Base-by-base conservation (phyloP, 2,329 filamentous ascomycete species). In the Huntiella abstrusa region DNA sequence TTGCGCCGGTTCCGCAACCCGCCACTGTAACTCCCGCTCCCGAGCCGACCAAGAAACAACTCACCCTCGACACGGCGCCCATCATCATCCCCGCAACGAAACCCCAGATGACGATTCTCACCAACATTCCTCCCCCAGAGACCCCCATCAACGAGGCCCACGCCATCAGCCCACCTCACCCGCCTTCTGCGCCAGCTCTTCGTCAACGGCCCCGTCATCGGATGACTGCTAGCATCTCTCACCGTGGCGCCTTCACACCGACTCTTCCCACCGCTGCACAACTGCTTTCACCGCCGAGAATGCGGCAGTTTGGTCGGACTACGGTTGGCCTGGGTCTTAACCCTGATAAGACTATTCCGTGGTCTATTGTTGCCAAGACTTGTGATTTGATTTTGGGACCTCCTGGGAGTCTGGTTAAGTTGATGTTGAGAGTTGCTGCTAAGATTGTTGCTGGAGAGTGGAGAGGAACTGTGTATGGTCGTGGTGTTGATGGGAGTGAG, bases 351-450 rank as follows among this genome's bases (percentile, higher is more conserved):
- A 64, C 69, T 38, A 63, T 80, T 28, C 72, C 75, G 1, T 64
- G 73, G 43, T 71, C 76, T 3, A 71, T 93, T 28, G 70, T 93
- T 19, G 73, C 79, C 47, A 87, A 83, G 61, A 86, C 85, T 0
- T 77, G 74, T 52, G 77, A 83, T 44, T 70, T 91, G 28, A 69
- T 93, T 3, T 64, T 94, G 11, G 77, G 82, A 0, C 85, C 85
- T n/a, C 85, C 87, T 0, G 73, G 79, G 12, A 76, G 87, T 54
- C 70, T 93, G 2, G 72, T 93, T 33, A 69, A 75, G 19, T 66
- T 93, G 36, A 86, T 94, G 69, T 70, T 94, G 4, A 76, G 77
- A 47, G 83, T 94, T 48, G 83, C 86, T 1, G 78, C 82, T 0
- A 77, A 74, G 51, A 84, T 94, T 51, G 71, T 77, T 1, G 67